A percentile compares a stretch with the other conserved stretches of the same genome.
phyloP scores from a whole-genome alignment of 2,329 filamentous ascomycete genomes.

The Didymella keratinophila region DNA sequence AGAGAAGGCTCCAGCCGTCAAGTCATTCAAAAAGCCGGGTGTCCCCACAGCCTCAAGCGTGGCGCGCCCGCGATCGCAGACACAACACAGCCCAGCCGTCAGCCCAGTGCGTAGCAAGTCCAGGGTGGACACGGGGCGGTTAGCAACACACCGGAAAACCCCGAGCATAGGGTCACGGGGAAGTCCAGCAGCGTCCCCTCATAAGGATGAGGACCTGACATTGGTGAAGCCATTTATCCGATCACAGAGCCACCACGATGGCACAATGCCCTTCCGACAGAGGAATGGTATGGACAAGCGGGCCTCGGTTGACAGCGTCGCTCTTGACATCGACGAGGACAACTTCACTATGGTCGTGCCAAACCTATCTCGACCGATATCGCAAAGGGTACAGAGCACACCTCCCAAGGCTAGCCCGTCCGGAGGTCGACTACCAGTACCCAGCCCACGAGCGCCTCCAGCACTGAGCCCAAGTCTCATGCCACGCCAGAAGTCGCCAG shows the following conservation, averaged over 20 bases:
- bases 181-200: constrained; percentile 46
- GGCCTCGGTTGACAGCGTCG: constrained; percentile 51
- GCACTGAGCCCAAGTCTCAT: constrained; percentile 38
- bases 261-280: constrained; percentile 45
- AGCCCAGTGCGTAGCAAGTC: constrained; percentile 51
- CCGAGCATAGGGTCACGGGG: constrained; percentile 40
- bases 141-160: constrained; percentile 40
- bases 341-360: constrained; percentile 63
- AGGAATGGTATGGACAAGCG: constrained; percentile 52
- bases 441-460: constrained; percentile 37
- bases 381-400: constrained; percentile 41
- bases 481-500: constrained; percentile 42
- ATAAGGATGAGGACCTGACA: constrained; percentile 57
- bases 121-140: constrained; percentile 35
- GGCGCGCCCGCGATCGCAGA: constrained; percentile 43
- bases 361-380: constrained; percentile 41
- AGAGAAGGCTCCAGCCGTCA: constrained; percentile 53
- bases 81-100: constrained; percentile 45
- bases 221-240: constrained; percentile 57
- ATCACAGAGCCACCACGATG: constrained; percentile 43
- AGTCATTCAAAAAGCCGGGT: constrained; percentile 48
- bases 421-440: constrained; percentile 35
- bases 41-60: constrained; percentile 36
- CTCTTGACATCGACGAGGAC: constrained; percentile 51
- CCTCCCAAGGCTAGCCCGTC: constrained; percentile 43